Base-by-base conservation (phyloP, 176 grass and related monocot species). In the Musa itinerans region DNA sequence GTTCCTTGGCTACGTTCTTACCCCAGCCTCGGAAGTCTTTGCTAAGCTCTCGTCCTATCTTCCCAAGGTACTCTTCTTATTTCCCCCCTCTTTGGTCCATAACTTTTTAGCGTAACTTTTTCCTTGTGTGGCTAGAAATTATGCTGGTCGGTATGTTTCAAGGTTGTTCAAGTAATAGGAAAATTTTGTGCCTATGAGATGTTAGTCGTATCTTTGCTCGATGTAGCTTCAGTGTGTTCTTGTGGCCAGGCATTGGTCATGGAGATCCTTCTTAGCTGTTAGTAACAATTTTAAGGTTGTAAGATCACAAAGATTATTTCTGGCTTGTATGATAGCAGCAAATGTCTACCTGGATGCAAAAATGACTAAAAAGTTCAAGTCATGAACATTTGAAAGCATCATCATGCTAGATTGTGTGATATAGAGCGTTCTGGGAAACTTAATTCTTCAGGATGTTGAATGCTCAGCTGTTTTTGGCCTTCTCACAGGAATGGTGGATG, bases 1-100 rank as follows among this genome's bases (percentile, higher is more conserved):
- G 50, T 96, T 96, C 79, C 86, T 96, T 25, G 66, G 82, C 59
- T 80, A 85, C 20, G 84, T 85, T 9, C 80, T 96, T 21, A 83
- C 75, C 0, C 17, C 57, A 10, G 79, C 74, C 25, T 89, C 86
- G 8, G 92, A 96, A 5, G 89, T 84, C 2, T 90, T 81, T 59
- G 66, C 78, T 17, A 87, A 83, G 34, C 82, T 96, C 2, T 76
- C 84, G 10, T 87, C 75, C 67, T 84, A 87, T 63, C 54, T 96
- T 16, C 89, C 89, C 55, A 89, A 89, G 92, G 89, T 96, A 68
- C 34, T 19, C 34, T 76, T 63, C 4, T 43, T 43, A 43, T 43
- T 43, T 43, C 4, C 34, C 34, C 34, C 34, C 0, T 43, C 34
- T 43, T 43, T 43, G 34, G 4, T 43, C 34, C 34, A 43, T 5